phyloP scores from a whole-genome alignment of 2,329 filamentous ascomycete species.

The Orbilia blumenaviensis region DNA sequence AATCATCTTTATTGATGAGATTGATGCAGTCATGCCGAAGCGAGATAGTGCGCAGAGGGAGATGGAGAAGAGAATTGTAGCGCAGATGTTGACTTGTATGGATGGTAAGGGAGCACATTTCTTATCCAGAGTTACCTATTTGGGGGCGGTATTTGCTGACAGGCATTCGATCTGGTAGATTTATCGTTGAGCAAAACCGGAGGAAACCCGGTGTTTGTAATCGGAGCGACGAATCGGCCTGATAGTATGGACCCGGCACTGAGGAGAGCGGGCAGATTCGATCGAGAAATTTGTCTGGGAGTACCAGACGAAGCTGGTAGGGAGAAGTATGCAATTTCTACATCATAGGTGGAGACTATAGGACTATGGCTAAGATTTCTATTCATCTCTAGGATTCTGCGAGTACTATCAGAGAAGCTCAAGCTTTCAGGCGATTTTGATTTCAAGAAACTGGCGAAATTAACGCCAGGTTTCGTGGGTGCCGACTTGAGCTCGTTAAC shows the following conservation, averaged over 20 bases:
- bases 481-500: constrained; percentile 81
- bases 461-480: constrained; percentile 91
- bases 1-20: constrained; percentile 89
- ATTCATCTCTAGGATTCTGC: constrained; percentile 68
- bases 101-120: constrained; percentile 64
- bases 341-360: neutral
- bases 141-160: neutral
- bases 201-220: constrained; percentile 82
- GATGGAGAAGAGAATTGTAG: constrained; percentile 87
- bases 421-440: constrained; percentile 75
- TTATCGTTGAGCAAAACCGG: constrained; percentile 76
- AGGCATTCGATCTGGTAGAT: constrained; percentile 59
- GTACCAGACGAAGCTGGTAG: constrained; percentile 83
- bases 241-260: constrained; percentile 85
- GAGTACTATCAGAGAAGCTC: constrained; percentile 74
- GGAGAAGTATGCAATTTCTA: constrained; percentile 64
- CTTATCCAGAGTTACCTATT: neutral
- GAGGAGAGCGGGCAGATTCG: constrained; percentile 78
- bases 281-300: constrained; percentile 84
- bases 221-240: constrained; percentile 88
- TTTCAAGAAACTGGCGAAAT: constrained; percentile 76
- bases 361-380: neutral
- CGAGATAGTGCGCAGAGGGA: constrained; percentile 83
- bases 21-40: constrained; percentile 90
- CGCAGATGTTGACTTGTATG: constrained; percentile 86